Evolutionary conservation across 23 red algal species (phyloP), one percentile per base, ranked within the genome.

Genomic region (Rhodosorus marinus): DNA sequence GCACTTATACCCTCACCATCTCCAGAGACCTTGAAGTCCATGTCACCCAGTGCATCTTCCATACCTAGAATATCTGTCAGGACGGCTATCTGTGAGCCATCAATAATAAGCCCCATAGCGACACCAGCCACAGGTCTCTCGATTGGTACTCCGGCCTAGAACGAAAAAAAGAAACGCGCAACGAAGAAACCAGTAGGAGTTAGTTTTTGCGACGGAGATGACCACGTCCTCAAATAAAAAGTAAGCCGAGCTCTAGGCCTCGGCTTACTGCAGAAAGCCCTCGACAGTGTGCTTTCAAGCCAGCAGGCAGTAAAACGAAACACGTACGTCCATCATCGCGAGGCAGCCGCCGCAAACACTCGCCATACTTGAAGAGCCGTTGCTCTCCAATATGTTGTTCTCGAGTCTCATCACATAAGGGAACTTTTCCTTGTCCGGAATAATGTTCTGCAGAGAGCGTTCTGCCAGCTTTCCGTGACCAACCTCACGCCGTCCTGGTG

Each of bases 381-480:
- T 82, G 46, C 75, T 82, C 51, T 93, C 86, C 8, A 62, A 26
- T 33, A 93, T 81, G 33, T 93, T 93, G 66, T 58, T 82, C 49
- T 93, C 86, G 4, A 93, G 48, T 36, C 86, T 68, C 30, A 93
- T 65, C 9, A 93, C 86, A 40, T 93, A 93, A 5, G 86, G 86
- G 33, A 93, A 93, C 9, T 51, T 30, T 14, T 76, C 68, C 20
- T 53, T 45, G 11, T 55, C 26, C 1, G 86, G 86, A 35, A 93
- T 46, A 0, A 65, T 67, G 0, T 69, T 68, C n/a, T 25, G 54
- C 69, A 93, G 33, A 0, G 75, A 75, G 9, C 76, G 51, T 49
- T 93, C 72, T 0, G 86, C 86, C 30, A 93, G 47, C 50, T 75
- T 93, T 5, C 86, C 86, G 47, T 93, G 86, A 26, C 86, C 86